Percentiles rank a stretch among this genome's conserved stretches.
Conservation (phyloP, 83 land plant genomes). For the Picea abies region DNA sequence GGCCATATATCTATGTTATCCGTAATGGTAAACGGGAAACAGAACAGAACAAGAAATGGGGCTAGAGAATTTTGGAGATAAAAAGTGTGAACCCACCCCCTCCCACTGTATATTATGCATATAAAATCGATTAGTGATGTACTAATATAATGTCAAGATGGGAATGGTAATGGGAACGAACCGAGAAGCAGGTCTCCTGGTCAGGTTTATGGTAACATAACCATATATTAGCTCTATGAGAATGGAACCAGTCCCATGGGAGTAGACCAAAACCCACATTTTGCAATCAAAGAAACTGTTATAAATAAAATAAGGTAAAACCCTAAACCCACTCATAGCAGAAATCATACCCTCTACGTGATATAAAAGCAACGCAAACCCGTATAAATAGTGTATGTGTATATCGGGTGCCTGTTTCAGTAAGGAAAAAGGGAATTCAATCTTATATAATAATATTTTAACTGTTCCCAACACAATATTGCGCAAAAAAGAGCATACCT, state of each 20-base stretch:
- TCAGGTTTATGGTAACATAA: too few relatives aligned
- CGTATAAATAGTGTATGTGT: background rate
- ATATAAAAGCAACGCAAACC: background rate
- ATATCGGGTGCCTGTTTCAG: background rate
- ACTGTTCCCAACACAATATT: background rate
- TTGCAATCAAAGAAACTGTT: background rate
- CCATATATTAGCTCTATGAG: too few relatives aligned
- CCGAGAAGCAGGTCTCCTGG: too few relatives aligned
- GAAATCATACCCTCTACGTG: background rate
- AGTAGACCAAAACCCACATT: background rate
- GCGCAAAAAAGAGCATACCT: constrained; percentile 22
- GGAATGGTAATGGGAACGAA: too few relatives aligned
- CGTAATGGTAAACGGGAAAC: background rate
- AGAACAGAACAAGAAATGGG: too few relatives aligned
- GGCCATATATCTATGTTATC: background rate
- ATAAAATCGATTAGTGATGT: too few relatives aligned
- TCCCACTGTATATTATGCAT: too few relatives aligned
- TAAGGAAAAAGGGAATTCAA: background rate
- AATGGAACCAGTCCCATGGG: background rate
- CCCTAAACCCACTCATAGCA: background rate
- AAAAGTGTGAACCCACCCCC: too few relatives aligned
- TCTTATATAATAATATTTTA: background rate
- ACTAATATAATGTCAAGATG: too few relatives aligned
- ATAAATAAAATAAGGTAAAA: background rate
- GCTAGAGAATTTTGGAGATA: too few relatives aligned